phyloP scores from a whole-genome alignment of 116 monocot genomes.

The Cymodocea nodosa region DNA sequence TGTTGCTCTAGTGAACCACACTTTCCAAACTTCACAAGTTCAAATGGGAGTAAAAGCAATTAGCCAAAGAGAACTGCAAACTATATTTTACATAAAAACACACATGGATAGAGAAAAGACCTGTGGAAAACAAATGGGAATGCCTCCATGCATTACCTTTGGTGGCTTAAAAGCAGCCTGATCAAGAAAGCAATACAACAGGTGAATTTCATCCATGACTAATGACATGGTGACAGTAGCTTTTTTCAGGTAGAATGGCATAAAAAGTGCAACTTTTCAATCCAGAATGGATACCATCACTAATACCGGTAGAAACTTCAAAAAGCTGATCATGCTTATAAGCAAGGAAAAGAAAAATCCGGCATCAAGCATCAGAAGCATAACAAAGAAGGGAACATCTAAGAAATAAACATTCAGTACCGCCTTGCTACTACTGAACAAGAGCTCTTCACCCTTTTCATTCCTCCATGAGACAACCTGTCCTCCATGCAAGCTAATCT shows the following conservation, averaged over 20 bases:
- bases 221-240: background rate
- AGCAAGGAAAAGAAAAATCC: too few species aligned
- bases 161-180: background rate
- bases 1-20: constrained; percentile 72
- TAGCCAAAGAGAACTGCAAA: background rate
- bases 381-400: too few species aligned
- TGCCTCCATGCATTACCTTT: too few species aligned
- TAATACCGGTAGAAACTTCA: too few species aligned
- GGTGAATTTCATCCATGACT: background rate
- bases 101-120: constrained; percentile 12
- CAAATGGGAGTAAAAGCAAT: background rate
- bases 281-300: too few species aligned
- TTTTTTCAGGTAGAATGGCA: background rate
- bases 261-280: too few species aligned
- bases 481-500: constrained; percentile 75
- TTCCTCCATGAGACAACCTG: constrained; percentile 84
- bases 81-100: background rate
- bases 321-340: too few species aligned
- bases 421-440: constrained; percentile 86
- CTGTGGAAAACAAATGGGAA: constrained; percentile 37
- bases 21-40: constrained; percentile 50
- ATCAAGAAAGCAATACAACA: too few species aligned
- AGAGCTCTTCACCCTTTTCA: constrained; percentile 60
- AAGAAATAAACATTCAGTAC: too few species aligned
- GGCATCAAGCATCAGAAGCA: too few species aligned